Conservation (phyloP, 2,329 filamentous ascomycete species). For the Pestalotiopsis sp. region DNA sequence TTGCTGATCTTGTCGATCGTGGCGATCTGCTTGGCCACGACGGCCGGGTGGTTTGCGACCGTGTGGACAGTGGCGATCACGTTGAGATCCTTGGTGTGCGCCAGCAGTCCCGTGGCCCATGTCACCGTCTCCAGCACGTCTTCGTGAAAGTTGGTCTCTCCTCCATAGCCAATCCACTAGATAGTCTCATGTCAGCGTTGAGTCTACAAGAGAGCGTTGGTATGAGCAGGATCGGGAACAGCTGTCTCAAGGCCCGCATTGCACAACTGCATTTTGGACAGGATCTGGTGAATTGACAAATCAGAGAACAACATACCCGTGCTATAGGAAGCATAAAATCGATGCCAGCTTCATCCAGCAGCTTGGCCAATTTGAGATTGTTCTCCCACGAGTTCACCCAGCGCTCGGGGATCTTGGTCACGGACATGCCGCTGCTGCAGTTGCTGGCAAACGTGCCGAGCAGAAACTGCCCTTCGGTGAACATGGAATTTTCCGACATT, state of each 20-base stretch:
- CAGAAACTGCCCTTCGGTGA: constrained; percentile 8
- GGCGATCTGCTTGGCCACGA: constrained; percentile 56
- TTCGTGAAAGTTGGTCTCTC: constrained; percentile 9
- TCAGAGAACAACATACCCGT: not conserved
- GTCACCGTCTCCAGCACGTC: constrained; percentile 8
- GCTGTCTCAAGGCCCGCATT: not conserved
- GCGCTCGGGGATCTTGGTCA: constrained; percentile 8
- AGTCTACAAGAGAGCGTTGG: not conserved
- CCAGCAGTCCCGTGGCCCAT: constrained; percentile 1
- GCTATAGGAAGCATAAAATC: constrained; percentile 10
- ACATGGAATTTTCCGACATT: constrained; percentile 10
- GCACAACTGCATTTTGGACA: not conserved
- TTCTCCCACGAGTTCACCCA: constrained; percentile 11
- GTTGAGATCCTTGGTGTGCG: constrained; percentile 38
- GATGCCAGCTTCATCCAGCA: constrained; percentile 4
- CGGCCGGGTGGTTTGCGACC: constrained; percentile 51
- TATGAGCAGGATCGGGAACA: not conserved
- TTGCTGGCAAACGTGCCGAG: constrained; percentile 9
- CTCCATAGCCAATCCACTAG: constrained; percentile 6
- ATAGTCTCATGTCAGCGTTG: not conserved
- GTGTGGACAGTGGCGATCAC: constrained; percentile 54
- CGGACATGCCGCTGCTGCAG: constrained; percentile 11
- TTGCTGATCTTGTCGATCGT: constrained; percentile 54
- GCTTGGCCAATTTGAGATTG: constrained; percentile 5
- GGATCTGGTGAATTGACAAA: not conserved